A percentile compares a stretch with the other conserved stretches of the same genome.
These are phyloP conservation scores for Brassica cretica DNA, from an alignment of 345 rosid genomes.

Conservation along the genomic window DNA sequence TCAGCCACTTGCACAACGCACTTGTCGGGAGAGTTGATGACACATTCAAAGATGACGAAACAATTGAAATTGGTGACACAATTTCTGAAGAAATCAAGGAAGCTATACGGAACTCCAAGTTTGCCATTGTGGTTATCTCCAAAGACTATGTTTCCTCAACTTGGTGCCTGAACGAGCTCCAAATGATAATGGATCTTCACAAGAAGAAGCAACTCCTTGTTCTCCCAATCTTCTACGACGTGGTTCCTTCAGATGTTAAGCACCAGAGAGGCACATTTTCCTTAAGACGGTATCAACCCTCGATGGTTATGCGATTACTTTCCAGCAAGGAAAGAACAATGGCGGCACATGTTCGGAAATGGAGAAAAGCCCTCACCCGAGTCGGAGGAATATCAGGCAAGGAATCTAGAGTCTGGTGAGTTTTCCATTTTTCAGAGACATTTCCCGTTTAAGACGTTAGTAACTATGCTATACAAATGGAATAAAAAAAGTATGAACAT, in stretches of 20 bases:
- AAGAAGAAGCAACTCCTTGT: neutral
- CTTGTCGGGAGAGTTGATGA: neutral
- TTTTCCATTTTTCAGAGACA: neutral
- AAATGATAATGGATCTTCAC: neutral
- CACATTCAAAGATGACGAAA: neutral
- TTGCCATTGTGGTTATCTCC: constrained; percentile 23
- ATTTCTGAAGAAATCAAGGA: neutral
- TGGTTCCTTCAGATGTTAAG: constrained; percentile 13
- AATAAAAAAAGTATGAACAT: neutral
- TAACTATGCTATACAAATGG: neutral
- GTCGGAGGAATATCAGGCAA: constrained; percentile 21
- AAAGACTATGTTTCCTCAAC: constrained; percentile 23
- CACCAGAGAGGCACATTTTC: constrained; percentile 25
- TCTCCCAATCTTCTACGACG: constrained; percentile 21
- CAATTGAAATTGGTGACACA: neutral
- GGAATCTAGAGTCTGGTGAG: constrained; percentile 16
- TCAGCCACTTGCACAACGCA: constrained; percentile 23
- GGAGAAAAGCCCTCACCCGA: constrained; percentile 14
- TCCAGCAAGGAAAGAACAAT: neutral
- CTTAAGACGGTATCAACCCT: neutral
- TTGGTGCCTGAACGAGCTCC: constrained; percentile 27
- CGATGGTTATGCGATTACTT: neutral
- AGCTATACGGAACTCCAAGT: neutral
- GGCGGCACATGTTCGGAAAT: neutral
- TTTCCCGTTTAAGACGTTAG: neutral